Base-by-base conservation (phyloP, 805 yeast genomes). In the Saturnispora halmiae region DNA sequence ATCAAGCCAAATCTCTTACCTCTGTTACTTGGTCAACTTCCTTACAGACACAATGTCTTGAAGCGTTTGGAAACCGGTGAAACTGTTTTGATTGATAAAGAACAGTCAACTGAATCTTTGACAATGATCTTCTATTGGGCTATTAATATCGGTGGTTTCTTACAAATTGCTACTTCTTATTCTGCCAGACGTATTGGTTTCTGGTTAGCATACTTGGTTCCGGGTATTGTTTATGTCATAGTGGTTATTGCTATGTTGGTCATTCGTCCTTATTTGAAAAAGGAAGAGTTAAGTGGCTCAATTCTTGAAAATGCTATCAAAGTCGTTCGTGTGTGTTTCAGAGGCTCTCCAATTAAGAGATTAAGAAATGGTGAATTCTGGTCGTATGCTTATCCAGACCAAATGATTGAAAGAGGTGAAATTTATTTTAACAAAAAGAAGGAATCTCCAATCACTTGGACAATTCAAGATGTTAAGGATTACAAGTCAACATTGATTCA, bases 21-120 rank as follows among this genome's bases (percentile, higher is more conserved):
- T 6, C 56, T 70, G 36, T 53, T 70, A 38, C 58, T 69, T 59
- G 84, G 79, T 53, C 86, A 79, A 62, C 77, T 73, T 55, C 77
- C 79, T 34, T 72, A 75, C 55, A 65, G 72, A 43, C 68, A 71
- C 49, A 80, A 76, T 46, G 75, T 70, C 38, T 74, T 84, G 43
- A 72, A 68, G 56, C 72, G 71, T 2, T 63, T 72, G 36, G 73
- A 76, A 49, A 55, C 67, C 22, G 94, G 94, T 42, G 78, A 77
- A 53, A 69, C 70, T 35, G 88, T 82, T 27, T 75, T 81, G 50
- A 58, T 71, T 35, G 74, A 70, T 49, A 64, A 72, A 39, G 66
- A 64, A 50, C 59, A 65, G 40, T 55, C 71, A 4, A 55, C 70
- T 44, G 65, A 63, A 50, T 53, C 57, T 28, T 47, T 64, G 45